Base-by-base conservation (phyloP, 2,329 filamentous ascomycete species). In the Polytolypa hystricis region DNA sequence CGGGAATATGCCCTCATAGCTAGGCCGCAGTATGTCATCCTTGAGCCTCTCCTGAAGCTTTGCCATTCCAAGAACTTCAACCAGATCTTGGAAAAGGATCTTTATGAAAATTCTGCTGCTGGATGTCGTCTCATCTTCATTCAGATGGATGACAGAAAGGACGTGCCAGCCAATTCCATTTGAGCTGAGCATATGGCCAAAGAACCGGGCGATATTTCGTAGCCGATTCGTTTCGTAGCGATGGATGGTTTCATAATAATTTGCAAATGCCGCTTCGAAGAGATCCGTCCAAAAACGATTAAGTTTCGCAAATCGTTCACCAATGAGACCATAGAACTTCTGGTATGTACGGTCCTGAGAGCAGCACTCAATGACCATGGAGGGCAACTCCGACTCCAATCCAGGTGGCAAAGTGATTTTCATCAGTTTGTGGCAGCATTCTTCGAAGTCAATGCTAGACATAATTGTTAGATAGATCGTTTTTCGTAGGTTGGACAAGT, bases 91-190 rank as follows among this genome's bases (percentile, higher is more conserved):
- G 56, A 98, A 93, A 9, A 98, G 65, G 39, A 96, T 96, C 67
- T 95, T 96, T 69, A 98, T 83, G 56, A 96, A 98, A 58, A 98
- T 96, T 67, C 91, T 84, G 48, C 84, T 93, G 44, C 85, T 91
- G 2, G 86, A 89, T 1, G 89, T 98, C 0, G 91, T 98, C 53
- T 98, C 91, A 40, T 96, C 89, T 58, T 98, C 87, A 54, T 91
- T 98, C 35, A 98, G 66, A 56, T 87, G 87, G 42, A 98, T 77
- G 37, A 80, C 73, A 1, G 80, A 83, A 31, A 98, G 62, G 15
- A 84, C 81, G 53, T 96, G 84, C 91, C 91, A 96, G 40, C 84
- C 84, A 40, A 98, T 80, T 14, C 84, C 84, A 53, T 95, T 86
- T 7, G 79, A 83, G 31, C 83, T 79, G 35, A 98, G 73, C 54